Conservation (phyloP, 805 yeast genomes). For the Spathaspora arborariae region DNA sequence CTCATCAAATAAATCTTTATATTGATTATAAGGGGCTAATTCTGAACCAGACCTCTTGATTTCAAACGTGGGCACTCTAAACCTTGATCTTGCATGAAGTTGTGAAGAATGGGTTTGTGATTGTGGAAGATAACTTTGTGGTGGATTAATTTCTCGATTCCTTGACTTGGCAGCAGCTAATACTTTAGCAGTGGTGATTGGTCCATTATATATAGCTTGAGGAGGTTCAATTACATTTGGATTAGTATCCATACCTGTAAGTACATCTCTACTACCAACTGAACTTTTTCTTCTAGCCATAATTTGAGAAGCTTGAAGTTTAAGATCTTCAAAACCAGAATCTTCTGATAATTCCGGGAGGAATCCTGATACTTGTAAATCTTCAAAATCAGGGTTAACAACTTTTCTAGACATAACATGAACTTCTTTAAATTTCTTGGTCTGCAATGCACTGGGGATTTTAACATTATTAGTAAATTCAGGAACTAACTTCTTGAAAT, state of each 20-base stretch:
- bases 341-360: constrained; percentile 47
- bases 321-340: constrained; percentile 43
- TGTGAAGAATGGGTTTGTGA: not conserved
- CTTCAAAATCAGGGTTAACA: constrained; percentile 41
- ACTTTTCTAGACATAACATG: constrained; percentile 40
- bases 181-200: constrained; percentile 5
- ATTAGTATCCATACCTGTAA: constrained; percentile 20
- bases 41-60: constrained; percentile 34
- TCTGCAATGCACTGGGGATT: constrained; percentile 25
- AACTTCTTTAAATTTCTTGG: constrained; percentile 35
- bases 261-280: constrained; percentile 22
- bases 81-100: constrained; percentile 19
- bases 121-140: not conserved
- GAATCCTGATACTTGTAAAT: constrained; percentile 36
- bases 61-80: constrained; percentile 41
- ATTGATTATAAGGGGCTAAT: constrained; percentile 33
- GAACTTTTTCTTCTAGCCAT: constrained; percentile 11
- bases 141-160: not conserved
- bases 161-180: not conserved
- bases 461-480: constrained; percentile 5
- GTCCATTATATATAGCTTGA: constrained; percentile 4
- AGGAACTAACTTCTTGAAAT: not conserved
- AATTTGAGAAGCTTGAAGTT: constrained; percentile 24
- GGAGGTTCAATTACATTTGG: constrained; percentile 15
- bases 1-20: constrained; percentile 38